Base-by-base conservation (phyloP, 176 grass and related monocot species). In the Zea luxurians region DNA sequence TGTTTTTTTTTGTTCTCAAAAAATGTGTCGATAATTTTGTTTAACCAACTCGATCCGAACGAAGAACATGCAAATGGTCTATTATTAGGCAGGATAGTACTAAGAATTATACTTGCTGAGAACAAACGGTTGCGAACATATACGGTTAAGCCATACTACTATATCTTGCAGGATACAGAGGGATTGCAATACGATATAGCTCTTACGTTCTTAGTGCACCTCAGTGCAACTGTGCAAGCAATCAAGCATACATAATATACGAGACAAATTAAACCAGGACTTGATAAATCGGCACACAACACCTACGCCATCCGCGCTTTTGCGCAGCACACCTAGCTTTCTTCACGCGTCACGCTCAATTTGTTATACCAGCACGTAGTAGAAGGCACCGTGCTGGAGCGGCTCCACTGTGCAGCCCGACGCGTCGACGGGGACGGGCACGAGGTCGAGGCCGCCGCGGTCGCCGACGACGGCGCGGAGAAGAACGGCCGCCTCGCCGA, bases 381-480 rank as follows among this genome's bases (percentile, higher is more conserved):
- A 92, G 50, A 83, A 69, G n/a, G 45, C 83, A 5, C 80, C 83
- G 5, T 86, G 76, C 73, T 86, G 86, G 48, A 92, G 90, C 71
- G 86, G 86, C 67, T 92, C 70, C 50, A 89, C 45, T 43, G 90
- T 92, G 79, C 79, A 52, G 4, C 90, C 90, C 6, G 75, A 79
- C 43, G 49, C 79, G 73, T 91, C 89, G 67, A 88, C 52, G 50
- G 73, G 44, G 60, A 92, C 76, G 13, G 53, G 42, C 75, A 83
- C 84, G n/a, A 71, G 3, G 21, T 50, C 46, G 46, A 37, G 71
- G 0, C 27, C 27, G 35, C 13, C 58, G 57, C 46, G 72, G 11
- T 73, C 61, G 60, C 63, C 81, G 48, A 66, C 81, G 48, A 66
- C 41, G 20, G 13, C 34, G 73, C 76, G 77, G 80, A 86, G 48